These are phyloP conservation scores for Gossypium lobatum DNA, from an alignment of 441 rosid species.

Conservation along the genomic window DNA sequence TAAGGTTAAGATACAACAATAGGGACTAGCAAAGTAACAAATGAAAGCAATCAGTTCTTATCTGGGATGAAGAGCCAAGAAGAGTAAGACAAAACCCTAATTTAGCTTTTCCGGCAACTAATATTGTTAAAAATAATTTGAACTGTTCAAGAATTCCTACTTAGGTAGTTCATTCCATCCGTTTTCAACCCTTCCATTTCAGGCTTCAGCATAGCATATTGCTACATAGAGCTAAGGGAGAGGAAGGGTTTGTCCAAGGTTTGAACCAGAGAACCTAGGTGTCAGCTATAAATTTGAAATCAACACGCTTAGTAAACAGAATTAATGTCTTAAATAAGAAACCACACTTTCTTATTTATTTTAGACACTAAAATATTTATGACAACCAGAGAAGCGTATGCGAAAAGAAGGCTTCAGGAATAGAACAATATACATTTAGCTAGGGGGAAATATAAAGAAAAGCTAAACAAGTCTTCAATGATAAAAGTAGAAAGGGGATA, in stretches of 20 bases:
- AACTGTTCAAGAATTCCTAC: neutral
- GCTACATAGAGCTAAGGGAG: neutral
- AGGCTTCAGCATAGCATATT: neutral
- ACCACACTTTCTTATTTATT: neutral
- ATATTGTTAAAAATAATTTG: neutral
- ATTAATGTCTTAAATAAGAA: too few species aligned
- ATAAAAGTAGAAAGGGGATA: neutral
- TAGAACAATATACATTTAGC: neutral
- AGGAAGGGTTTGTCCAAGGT: too few species aligned
- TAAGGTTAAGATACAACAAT: neutral
- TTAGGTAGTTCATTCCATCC: neutral
- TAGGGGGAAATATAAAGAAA: neutral
- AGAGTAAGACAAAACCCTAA: neutral
- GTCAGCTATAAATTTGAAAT: too few species aligned
- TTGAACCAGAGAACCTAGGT: too few species aligned
- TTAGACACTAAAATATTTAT: neutral
- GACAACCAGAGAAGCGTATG: neutral
- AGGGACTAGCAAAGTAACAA: neutral
- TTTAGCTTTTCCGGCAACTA: neutral
- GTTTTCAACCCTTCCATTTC: neutral
- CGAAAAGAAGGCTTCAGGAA: neutral
- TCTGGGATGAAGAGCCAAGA: neutral
- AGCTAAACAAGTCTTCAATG: neutral
- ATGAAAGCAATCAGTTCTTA: neutral
- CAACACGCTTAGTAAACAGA: too few species aligned